Evolutionary conservation across 257 asterid genomes (phyloP), one percentile per base, ranked within the genome.

Genomic region (Solanum commersonii): DNA sequence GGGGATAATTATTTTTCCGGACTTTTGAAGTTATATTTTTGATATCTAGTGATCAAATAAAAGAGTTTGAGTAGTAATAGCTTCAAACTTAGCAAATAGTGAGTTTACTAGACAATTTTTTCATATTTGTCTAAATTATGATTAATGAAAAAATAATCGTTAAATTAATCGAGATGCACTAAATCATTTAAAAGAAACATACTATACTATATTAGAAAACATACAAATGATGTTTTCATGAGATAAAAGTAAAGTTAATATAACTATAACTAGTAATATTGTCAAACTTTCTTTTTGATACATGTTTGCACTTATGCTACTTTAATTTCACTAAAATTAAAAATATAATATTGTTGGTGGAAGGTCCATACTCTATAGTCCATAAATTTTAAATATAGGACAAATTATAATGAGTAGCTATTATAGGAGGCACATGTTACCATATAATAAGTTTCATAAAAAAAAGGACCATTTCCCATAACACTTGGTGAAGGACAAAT

Each of bases 371-470:
- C 18, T 34, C 27, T 73, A 73, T 74, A 74, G 83, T 74, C 83
- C 31, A 73, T 73, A 34, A 34, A 18, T 18, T 73, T 73, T 20
- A 73, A 20, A 35, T 74, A 74, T 74, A 63, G 83, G 40, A 74
- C 82, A 74, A 74, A 74, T 74, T 22, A 22, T 10, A 74, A 74
- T 74, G 49, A 74, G 83, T 74, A 74, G 83, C 31, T 35, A 74
- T 74, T 10, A 29, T 87, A 71, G 82, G 87, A 5, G 52, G 74
- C 83, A 12, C 77, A 87, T 59, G 79, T 88, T 33, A 85, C 85
- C 84, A 84, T 20, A 59, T 88, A 76, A 52, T 88, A 77, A 52
- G 56, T 71, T 85, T 83, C 88, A 86, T 49, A 3, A 84, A 59
- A 67, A 67, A 34, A 9, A 71, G 77, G 59, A 27, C 25, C 78